Percentiles rank a stretch among this genome's conserved stretches.
phyloP scores from a whole-genome alignment of 306 rosid genomes.

The Gynostemma pentaphyllum region DNA sequence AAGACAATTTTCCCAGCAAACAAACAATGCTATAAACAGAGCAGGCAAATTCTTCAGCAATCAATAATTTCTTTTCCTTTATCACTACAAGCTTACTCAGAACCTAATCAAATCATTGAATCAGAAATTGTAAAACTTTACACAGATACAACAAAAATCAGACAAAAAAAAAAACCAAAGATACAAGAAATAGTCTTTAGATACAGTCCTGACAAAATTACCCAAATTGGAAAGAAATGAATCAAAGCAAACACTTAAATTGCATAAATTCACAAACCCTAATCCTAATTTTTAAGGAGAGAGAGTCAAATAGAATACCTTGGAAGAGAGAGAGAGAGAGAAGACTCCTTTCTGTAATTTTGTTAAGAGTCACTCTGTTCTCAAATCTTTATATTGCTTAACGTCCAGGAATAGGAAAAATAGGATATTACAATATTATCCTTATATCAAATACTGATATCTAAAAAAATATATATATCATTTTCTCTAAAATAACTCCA shows the following conservation, averaged over 20 bases:
- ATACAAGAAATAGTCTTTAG: not conserved
- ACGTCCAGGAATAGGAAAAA: not conserved
- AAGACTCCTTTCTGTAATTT: not conserved
- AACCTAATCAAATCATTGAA: not conserved
- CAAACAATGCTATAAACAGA: not conserved
- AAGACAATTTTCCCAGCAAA: not conserved
- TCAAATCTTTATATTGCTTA: conserved; percentile 1
- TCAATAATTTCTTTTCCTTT: not conserved
- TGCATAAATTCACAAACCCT: not conserved
- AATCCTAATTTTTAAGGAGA: not conserved
- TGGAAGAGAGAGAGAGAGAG: not conserved
- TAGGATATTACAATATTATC: not conserved
- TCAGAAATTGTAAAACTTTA: not conserved
- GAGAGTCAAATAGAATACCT: not conserved
- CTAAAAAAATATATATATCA: not conserved
- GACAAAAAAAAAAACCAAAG: not conserved
- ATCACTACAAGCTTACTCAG: conserved; percentile 1
- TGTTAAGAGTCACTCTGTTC: not conserved
- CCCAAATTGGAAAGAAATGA: not conserved
- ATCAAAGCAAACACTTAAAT: not conserved
- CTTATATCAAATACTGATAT: not conserved
- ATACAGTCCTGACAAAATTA: not conserved
- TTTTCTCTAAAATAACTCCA: too few relatives aligned
- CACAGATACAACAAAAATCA: not conserved
- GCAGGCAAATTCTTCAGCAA: not conserved